Evolutionary conservation across 2,329 filamentous ascomycete genomes (phyloP).

Genomic region (Sphaerulina musiva): DNA sequence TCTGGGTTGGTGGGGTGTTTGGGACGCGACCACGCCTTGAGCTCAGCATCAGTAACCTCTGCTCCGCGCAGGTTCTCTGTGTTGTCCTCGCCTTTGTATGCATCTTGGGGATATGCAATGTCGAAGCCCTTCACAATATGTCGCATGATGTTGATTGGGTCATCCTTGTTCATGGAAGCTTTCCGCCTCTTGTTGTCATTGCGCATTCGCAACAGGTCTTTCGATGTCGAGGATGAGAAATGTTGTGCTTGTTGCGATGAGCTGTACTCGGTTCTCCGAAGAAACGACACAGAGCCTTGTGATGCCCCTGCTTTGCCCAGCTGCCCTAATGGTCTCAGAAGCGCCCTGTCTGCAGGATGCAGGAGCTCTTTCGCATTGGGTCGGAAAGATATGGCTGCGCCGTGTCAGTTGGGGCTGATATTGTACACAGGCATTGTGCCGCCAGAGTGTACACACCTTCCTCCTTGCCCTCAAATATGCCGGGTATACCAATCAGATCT

Average conservation of each 20-base stretch:
- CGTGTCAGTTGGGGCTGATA: slow-evolving; percentile 10
- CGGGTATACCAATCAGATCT: slow-evolving; percentile 88
- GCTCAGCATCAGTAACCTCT: slow-evolving; percentile 48
- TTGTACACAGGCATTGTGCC: background rate
- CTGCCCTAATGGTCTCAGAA: slow-evolving; percentile 75
- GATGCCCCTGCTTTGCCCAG: slow-evolving; percentile 76
- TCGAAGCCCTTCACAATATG: slow-evolving; percentile 59
- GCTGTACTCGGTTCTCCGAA: slow-evolving; percentile 94
- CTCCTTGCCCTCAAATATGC: slow-evolving; percentile 91
- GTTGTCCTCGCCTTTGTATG: slow-evolving; percentile 62
- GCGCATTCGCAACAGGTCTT: slow-evolving; percentile 42
- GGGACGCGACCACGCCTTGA: slow-evolving; percentile 54
- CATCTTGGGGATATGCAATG: slow-evolving; percentile 56
- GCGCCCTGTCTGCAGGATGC: slow-evolving; percentile 75
- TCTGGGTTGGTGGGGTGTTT: slow-evolving; percentile 54
- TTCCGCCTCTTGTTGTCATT: slow-evolving; percentile 38
- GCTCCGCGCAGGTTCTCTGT: slow-evolving; percentile 49
- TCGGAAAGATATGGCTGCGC: slow-evolving; percentile 54
- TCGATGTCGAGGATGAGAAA: slow-evolving; percentile 50
- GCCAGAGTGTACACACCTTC: slow-evolving; percentile 56
- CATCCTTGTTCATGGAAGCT: slow-evolving; percentile 43
- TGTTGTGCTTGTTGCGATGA: slow-evolving; percentile 47
- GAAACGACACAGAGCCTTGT: slow-evolving; percentile 79
- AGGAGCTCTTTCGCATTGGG: slow-evolving; percentile 58
- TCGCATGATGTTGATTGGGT: slow-evolving; percentile 55